Base-by-base conservation (phyloP, 2,329 filamentous ascomycete genomes). In the Myriosclerotinia duriaeana region DNA sequence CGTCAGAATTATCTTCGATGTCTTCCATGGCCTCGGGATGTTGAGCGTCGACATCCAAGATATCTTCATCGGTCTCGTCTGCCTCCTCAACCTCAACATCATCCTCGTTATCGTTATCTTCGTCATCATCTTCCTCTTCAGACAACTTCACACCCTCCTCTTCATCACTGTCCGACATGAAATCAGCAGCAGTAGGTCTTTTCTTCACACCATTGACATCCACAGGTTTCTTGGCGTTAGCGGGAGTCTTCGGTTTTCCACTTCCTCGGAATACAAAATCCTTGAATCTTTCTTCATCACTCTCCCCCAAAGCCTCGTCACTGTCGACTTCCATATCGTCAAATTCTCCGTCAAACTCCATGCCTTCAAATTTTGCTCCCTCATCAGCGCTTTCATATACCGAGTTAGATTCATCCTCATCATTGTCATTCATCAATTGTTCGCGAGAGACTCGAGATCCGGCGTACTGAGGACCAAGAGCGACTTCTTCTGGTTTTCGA, bases 261-360 rank as follows among this genome's bases (percentile, higher is more conserved):
- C 85, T 88, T 30, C 85, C 85, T 42, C 84, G 79, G 70, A 89
- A 88, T 0, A 80, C 85, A 75, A 91, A 97, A 0, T 86, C 87
- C 71, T 90, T 87, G 73, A 97, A 92, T 62, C 84, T 85, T 76
- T 96, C 92, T 71, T 92, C 89, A 73, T 98, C 94, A 71, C 91
- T 95, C 65, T 90, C 88, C 3, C 88, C 91, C 75, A 98, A 88
- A 0, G 92, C 94, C 46, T 84, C 79, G 66, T 89, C 86, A 73
- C 86, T 88, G 59, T 85, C 82, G 66, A 89, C 88, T 70, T 89
- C 86, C 38, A 76, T 78, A 67, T 87, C 87, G 66, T 80, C 80
- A 52, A 79, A 78, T 58, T 83, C 81, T 12, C 88, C 77, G 67
- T 88, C 81, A 0, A 81, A 82, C 2, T 78, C 77, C 17, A 87